phyloP scores from a whole-genome alignment of 192 early-diverging fungal genomes.

The Phycomyces nitens region DNA sequence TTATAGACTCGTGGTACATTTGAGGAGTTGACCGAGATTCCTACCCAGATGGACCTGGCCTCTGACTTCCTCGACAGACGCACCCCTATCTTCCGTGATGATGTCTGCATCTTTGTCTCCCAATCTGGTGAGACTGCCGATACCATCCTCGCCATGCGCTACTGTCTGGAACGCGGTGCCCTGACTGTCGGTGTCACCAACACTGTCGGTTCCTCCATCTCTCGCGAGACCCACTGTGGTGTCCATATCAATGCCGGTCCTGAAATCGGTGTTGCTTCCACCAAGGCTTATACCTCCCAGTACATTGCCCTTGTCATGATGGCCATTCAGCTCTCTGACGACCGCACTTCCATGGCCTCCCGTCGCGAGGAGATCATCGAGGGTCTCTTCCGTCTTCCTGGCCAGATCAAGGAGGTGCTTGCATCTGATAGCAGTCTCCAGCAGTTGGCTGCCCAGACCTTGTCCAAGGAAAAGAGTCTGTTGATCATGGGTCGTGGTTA shows the following conservation, averaged over 20 bases:
- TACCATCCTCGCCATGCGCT: constrained; percentile 94
- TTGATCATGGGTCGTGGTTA: constrained; percentile 97
- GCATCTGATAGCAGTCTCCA: constrained; percentile 78
- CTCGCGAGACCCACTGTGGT: constrained; percentile 98
- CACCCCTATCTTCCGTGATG: constrained; percentile 97
- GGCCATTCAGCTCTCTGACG: constrained; percentile 92
- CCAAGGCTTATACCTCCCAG: constrained; percentile 99
- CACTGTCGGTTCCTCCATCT: constrained; percentile 94
- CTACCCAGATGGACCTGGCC: constrained; percentile 85
- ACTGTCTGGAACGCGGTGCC: constrained; percentile 96
- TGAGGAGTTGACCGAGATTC: constrained; percentile 97
- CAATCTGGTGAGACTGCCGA: constrained; percentile 98
- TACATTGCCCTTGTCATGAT: constrained; percentile 98
- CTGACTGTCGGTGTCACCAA: constrained; percentile 97
- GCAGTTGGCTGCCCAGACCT: constrained; percentile 69
- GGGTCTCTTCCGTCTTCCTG: constrained; percentile 84
- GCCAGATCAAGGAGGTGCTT: constrained; percentile 91
- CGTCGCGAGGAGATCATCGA: constrained; percentile 93
- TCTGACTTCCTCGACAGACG: constrained; percentile 94
- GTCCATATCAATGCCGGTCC: constrained; percentile 99
- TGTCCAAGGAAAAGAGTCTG: constrained; percentile 85
- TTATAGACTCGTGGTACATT: constrained; percentile 88
- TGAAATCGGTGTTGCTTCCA: constrained; percentile 96
- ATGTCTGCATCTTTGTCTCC: constrained; percentile 98
- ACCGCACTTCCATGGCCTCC: constrained; percentile 82